Percentiles rank a stretch among this genome's conserved stretches.
Conservation (phyloP, 805 yeast genomes). For the Pichia sporocuriosa region DNA sequence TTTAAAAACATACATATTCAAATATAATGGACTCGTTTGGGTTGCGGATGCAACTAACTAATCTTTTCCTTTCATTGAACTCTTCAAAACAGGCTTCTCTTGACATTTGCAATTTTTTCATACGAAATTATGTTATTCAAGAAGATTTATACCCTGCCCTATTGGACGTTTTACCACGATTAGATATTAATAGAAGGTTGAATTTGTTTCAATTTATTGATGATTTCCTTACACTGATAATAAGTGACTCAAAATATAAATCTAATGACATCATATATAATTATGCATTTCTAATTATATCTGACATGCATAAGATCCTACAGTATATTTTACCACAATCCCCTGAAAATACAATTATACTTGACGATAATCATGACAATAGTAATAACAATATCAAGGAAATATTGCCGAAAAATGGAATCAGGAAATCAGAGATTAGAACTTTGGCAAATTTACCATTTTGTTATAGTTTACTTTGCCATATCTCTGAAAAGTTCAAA, state of each 20-base stretch:
- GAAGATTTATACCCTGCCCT: slow-evolving; percentile 68
- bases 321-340: slow-evolving; percentile 32
- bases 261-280: slow-evolving; percentile 10
- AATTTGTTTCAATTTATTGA: slow-evolving; percentile 68
- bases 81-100: slow-evolving; percentile 52
- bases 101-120: slow-evolving; percentile 49
- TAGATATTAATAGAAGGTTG: slow-evolving; percentile 55
- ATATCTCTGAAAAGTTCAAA: slow-evolving; percentile 21
- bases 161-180: slow-evolving; percentile 46
- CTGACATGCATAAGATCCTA: slow-evolving; percentile 31
- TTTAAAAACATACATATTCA: not conserved
- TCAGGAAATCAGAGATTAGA: slow-evolving; percentile 14
- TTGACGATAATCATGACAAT: too few relatives aligned
- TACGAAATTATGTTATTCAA: slow-evolving; percentile 49
- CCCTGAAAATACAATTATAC: too few relatives aligned
- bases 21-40: slow-evolving; percentile 87
- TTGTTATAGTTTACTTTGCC: slow-evolving; percentile 20
- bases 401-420: too few relatives aligned
- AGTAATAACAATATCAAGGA: too few relatives aligned
- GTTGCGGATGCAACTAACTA: slow-evolving; percentile 69
- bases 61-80: slow-evolving; percentile 54
- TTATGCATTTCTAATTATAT: slow-evolving; percentile 18
- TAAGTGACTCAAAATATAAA: slow-evolving; percentile 10
- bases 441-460: slow-evolving; percentile 27
- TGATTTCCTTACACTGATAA: slow-evolving; percentile 38